Base-by-base conservation (phyloP, 73 alveolate species). In the Paramecium sexaurelia region DNA sequence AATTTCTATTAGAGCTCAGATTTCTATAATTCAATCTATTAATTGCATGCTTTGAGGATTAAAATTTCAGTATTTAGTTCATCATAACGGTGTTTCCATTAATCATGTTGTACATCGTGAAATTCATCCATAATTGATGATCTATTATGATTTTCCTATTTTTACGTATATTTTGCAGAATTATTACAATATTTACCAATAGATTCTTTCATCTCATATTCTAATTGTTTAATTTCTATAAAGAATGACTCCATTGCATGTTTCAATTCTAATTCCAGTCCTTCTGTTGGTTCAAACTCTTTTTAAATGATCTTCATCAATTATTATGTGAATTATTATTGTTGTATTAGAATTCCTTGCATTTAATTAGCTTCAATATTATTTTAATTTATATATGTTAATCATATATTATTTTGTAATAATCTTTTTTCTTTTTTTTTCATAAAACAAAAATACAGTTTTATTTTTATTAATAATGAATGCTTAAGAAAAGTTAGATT, bases 201-300 rank as follows among this genome's bases (percentile, higher is more conserved):
- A 15, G 33, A 22, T 22, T 78, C 90, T 35, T 78, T 78, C 55
- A 78, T 22, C 22, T 78, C 35, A 78, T 78, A 78, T 78, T 78
- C 90, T 11, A 78, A 39, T 43, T 78, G 43, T 78, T 78, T 78
- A 8, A 78, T 41, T 43, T 78, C 90, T 15, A 78, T 78, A 78
- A 78, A 78, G 90, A 41, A 78, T 9, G 75, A 41, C 27, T 78
- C 90, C 75, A 78, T 39, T 9, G 11, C 26, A 45, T 78, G 90
- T 78, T 78, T 78, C 33, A 78, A 78, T 78, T 78, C 90, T 43
- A 78, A 22, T 22, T 43, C 26, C 6, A 78, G 55, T 29, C 47
- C 40, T 45, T 78, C 90, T 15, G 75, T 20, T 41, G 90, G 90
- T 19, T 41, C 61, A 24, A 78, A 78, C 32, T 78, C 90, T 24